Evolutionary conservation across 306 rosid genomes (phyloP), one percentile per base, ranked within the genome.

Genomic region (Sicyos baderoa): DNA sequence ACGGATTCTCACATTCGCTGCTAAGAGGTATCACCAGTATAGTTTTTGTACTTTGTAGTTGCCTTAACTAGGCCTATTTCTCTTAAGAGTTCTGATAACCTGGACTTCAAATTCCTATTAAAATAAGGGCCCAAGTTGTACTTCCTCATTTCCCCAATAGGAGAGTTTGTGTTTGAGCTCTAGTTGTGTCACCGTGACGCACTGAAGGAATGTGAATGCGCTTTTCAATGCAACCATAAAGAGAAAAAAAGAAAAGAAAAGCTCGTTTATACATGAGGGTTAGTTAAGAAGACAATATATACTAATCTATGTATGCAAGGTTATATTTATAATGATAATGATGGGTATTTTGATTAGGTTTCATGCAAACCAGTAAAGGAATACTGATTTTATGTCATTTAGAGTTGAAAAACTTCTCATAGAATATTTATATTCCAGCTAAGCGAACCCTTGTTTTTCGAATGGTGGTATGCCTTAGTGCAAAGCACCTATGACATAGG

Each of bases 1-100:
- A 65, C 75, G 99, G 49, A 92, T 94, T 75, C 99, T 94, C 76
- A 88, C 97, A 44, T 90, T 90, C 82, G 99, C 97, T 80, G 99
- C 99, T 59, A 86, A 83, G 82, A 94, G 99, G 99, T 94, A 80
- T 75, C 9, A 6, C 75, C 19, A 15, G 17, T 9, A 29, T 59
- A 47, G 15, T 29, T 65, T 32, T 14, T 68, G 49, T 32, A 54
- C 56, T 25, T 21, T 51, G 32, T 44, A 51, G 18, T n/a, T 60
- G 68, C 58, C 70, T 69, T 70, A 53, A 49, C 56, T 66, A 52
- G 18, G 19, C 11, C 12, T 27, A 29, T 51, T 56, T 54, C 50
- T 16, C 48, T 69, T 29, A 42, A 23, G 21, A 14, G 22, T 15
- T 42, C 53, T 14, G 22, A 14, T 47, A 48, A 22, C 14, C 9